Evolutionary conservation across 331 rosid species (phyloP).

Genomic region (Cydonia oblonga): DNA sequence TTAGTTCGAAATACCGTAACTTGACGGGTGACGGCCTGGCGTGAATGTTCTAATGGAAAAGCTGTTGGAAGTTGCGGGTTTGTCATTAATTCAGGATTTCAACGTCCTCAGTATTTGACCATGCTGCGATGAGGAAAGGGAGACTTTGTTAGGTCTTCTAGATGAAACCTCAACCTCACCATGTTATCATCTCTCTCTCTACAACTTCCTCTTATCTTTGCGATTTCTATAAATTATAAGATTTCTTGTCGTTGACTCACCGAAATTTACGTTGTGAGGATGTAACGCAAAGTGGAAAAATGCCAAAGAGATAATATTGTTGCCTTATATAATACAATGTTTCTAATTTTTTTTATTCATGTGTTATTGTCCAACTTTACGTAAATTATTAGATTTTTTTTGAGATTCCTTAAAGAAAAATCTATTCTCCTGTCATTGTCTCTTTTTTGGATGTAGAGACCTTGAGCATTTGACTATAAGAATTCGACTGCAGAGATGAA

Average conservation of each 20-base stretch:
- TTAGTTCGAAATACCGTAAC: too few relatives aligned
- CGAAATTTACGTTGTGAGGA: neutral
- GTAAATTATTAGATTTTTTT: too few relatives aligned
- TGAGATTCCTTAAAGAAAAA: too few relatives aligned
- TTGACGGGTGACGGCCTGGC: accelerated
- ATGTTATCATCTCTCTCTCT: neutral
- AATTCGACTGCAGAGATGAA: too few relatives aligned
- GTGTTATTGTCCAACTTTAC: neutral
- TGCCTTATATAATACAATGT: neutral
- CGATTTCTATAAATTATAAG: neutral
- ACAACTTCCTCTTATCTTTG: too few relatives aligned
- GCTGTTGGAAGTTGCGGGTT: neutral
- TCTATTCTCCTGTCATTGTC: too few relatives aligned
- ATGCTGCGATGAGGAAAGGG: neutral
- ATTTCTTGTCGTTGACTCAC: neutral
- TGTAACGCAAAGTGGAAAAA: neutral
- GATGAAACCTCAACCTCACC: neutral
- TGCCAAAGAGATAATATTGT: neutral
- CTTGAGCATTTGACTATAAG: too few relatives aligned
- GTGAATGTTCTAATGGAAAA: neutral
- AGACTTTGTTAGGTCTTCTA: neutral
- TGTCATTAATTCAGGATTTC: neutral
- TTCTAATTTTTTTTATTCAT: neutral
- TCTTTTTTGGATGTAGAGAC: too few relatives aligned
- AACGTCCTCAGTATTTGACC: neutral